Evolutionary conservation across 352 stramenopile genomes (phyloP), one percentile per base, ranked within the genome.

Genomic region (Pythium inflatum): DNA sequence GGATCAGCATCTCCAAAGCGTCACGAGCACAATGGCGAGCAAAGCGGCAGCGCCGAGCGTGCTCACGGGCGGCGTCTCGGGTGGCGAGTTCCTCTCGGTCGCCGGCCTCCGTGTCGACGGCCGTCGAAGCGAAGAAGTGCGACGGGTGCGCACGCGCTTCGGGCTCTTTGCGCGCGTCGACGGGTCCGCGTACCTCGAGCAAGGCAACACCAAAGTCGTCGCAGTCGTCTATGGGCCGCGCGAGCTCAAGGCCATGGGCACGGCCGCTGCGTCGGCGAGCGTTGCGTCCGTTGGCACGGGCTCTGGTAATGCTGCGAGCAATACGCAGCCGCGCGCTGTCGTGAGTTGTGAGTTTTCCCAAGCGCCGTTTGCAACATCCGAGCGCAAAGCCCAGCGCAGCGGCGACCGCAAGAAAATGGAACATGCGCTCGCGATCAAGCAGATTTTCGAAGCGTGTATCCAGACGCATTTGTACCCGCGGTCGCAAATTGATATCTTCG

Each of bases 401-500:
- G 89, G 88, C 53, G 92, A 98, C 71, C 81, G 91, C 61, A 94
- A 93, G 74, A 93, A 90, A 51, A 79, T 93, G 58, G 92, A 97
- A 74, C 85, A 92, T 62, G 91, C 89, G 63, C 85, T 95, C 38
- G 87, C 88, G 40, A 80, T 98, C 53, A 95, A 98, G 75, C 87
- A 97, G 77, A 96, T 96, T 51, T 98, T 98, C 54, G 88, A 96
- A 62, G 87, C 88, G 30, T 95, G 88, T 49, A 91, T 98, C 61
- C 89, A 96, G 79, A 96, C 90, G 56, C 81, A 97, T 50, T 76
- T 97, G 60, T 98, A 97, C 60, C 89, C 91, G 56, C 83, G 88
- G 22, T 97, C 91, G 54, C 91, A 98, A 78, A 97, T 98, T 66
- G 90, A 97, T 68, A 92, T 98, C 27, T 97, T 96, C 34, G 85